These are phyloP conservation scores for Malus fusca DNA, from an alignment of 306 rosid genomes.

Conservation along the genomic window DNA sequence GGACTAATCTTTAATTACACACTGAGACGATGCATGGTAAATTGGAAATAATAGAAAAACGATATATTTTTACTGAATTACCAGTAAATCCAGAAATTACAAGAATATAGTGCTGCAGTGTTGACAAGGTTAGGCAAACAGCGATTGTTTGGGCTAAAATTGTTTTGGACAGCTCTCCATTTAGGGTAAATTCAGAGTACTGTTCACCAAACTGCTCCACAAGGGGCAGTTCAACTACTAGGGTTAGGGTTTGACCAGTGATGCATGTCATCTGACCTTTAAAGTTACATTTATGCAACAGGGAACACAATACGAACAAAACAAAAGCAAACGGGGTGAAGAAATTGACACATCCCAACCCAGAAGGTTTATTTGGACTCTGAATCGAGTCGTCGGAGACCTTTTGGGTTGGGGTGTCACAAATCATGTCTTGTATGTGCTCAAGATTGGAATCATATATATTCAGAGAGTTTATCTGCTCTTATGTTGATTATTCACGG, in stretches of 20 bases:
- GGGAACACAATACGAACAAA: not conserved
- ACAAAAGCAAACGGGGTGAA: not conserved
- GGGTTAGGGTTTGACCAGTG: not conserved
- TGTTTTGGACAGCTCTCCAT: not conserved
- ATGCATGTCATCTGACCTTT: not conserved
- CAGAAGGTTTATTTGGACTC: too few species aligned
- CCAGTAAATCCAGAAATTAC: not conserved
- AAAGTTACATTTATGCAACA: not conserved
- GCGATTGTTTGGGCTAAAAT: not conserved
- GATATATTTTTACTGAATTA: not conserved
- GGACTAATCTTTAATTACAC: not conserved
- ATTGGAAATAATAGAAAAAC: not conserved
- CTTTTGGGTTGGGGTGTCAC: too few species aligned
- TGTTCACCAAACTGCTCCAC: not conserved
- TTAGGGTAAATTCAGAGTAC: slow-evolving; percentile 8
- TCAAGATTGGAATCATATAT: not conserved
- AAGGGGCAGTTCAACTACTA: slow-evolving; percentile 2
- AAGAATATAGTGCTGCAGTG: not conserved
- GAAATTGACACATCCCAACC: too few species aligned
- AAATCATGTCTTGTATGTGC: not conserved
- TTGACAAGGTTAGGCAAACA: slow-evolving; percentile 2
- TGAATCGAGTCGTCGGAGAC: rapidly evolving
- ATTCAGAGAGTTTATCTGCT: not conserved
- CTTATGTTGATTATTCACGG: not conserved
- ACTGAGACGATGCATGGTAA: not conserved